Conservation (phyloP, 179 eudicot genomes). For the Patellifolia procumbens region DNA sequence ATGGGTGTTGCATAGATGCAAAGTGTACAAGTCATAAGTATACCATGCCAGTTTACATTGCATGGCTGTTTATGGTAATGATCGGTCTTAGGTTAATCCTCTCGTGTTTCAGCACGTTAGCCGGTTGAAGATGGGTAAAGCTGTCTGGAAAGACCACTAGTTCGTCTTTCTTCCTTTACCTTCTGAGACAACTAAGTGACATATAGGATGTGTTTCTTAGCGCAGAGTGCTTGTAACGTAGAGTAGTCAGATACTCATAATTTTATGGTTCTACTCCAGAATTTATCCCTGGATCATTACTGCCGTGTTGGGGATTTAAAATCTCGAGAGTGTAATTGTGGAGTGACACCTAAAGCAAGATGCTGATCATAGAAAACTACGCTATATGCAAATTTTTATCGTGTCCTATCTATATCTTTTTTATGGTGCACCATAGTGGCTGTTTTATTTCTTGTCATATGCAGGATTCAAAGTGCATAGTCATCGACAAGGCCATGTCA, state of each 20-base stretch:
- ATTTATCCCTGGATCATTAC: not conserved
- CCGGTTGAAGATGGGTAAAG: not conserved
- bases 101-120: not conserved
- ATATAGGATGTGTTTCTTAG: not conserved
- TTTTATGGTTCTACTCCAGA: not conserved
- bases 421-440: not conserved
- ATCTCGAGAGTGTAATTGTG: not conserved
- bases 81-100: not conserved
- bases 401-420: not conserved
- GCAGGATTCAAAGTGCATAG: slow-evolving; percentile 43
- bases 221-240: not conserved
- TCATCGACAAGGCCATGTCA: slow-evolving; percentile 34
- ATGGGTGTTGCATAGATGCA: not conserved
- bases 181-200: not conserved
- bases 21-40: not conserved
- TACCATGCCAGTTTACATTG: not conserved
- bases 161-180: not conserved
- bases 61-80: not conserved
- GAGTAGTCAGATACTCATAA: not conserved
- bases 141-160: not conserved
- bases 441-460: slow-evolving; percentile 11
- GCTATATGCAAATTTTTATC: not conserved
- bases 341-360: not conserved
- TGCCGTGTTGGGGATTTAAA: not conserved
- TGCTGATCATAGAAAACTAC: not conserved